Conservation (phyloP, 2,329 filamentous ascomycete species). For the Monosporascus sp. region DNA sequence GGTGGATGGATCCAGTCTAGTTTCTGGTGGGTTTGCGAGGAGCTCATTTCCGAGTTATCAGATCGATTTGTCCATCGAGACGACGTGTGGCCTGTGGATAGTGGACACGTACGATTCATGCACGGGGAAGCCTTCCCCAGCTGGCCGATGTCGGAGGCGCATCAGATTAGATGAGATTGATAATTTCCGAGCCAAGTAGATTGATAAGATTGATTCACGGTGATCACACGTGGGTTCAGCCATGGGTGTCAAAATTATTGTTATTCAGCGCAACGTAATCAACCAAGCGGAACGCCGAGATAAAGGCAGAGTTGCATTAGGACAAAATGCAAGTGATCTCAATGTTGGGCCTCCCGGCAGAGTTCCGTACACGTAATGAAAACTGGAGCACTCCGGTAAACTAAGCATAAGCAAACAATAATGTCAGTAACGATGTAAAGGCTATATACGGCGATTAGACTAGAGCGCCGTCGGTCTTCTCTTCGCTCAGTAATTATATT, state of each 20-base stretch:
- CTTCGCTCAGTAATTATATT: neutral
- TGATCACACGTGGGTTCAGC: neutral
- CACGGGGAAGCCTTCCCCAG: neutral
- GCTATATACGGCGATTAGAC: neutral
- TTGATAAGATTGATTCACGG: conserved; percentile 23
- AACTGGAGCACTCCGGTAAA: neutral
- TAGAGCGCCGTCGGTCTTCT: too few species aligned
- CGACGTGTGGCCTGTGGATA: neutral
- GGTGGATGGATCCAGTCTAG: neutral
- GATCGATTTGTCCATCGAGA: neutral
- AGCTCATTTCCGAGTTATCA: neutral
- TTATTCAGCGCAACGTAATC: neutral
- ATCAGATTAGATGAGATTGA: conserved; percentile 22
- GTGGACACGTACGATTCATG: too few species aligned
- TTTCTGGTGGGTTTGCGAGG: neutral
- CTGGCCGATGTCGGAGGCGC: conserved; percentile 12
- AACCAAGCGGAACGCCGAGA: neutral
- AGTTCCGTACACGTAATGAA: neutral
- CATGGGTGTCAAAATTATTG: neutral
- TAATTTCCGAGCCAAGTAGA: conserved; percentile 15
- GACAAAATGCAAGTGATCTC: neutral
- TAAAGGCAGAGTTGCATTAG: neutral
- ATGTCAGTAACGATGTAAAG: neutral
- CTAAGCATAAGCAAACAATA: neutral
- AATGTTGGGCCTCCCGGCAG: neutral